These are phyloP conservation scores for Alternaria triticina DNA, from an alignment of 2,329 filamentous ascomycete species.

Conservation along the genomic window DNA sequence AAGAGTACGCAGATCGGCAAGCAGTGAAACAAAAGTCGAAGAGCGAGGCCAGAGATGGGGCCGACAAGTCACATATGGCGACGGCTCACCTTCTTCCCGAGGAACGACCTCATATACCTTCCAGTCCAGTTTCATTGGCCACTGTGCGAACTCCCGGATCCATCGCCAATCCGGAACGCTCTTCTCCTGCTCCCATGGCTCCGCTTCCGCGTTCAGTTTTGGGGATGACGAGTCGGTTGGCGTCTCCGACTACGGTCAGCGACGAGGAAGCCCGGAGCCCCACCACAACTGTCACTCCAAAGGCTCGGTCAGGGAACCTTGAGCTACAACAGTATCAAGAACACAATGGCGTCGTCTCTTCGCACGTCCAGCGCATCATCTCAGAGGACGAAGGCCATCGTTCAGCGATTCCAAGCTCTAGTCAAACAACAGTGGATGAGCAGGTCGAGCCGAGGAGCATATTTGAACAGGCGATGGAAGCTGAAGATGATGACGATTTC, in stretches of 20 bases:
- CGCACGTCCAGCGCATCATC: background rate
- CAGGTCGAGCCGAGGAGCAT: conserved; percentile 19
- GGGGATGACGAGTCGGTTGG: background rate
- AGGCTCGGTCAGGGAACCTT: background rate
- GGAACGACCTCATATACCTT: conserved; percentile 20
- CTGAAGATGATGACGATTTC: conserved; percentile 45
- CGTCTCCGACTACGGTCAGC: background rate
- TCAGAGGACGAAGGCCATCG: background rate
- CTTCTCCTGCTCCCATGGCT: conserved; percentile 24
- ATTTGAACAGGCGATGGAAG: conserved; percentile 5
- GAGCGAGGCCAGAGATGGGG: conserved; percentile 13
- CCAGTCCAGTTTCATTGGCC: conserved; percentile 30
- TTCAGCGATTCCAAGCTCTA: conserved; percentile 44
- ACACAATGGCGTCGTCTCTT: background rate
- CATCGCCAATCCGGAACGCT: conserved; percentile 14
- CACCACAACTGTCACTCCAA: conserved; percentile 13
- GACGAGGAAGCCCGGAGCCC: background rate
- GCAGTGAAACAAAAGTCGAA: conserved; percentile 31
- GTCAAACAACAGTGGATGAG: conserved; percentile 54
- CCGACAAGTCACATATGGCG: conserved; percentile 8
- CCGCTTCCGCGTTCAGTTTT: conserved; percentile 4
- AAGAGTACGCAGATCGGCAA: conserved; percentile 44
- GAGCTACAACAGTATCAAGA: background rate
- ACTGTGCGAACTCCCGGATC: conserved; percentile 23
- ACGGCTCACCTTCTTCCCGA: conserved; percentile 14